Evolutionary conservation across 495 filamentous ascomycete species (phyloP).

Genomic region (Clavariopsis aquatica): DNA sequence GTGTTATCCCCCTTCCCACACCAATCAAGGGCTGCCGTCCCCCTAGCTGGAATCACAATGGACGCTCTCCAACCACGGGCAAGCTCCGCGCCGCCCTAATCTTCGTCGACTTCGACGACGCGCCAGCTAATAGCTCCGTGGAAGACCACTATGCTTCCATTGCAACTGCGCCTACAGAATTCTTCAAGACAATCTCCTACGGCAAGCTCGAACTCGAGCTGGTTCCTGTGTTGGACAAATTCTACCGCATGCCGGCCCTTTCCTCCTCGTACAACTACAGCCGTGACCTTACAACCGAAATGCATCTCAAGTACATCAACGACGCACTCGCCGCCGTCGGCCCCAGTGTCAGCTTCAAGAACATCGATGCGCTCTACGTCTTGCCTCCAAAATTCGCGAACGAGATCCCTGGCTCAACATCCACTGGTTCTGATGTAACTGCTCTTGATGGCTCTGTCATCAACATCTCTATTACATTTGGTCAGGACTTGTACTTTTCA

Average conservation of each 20-base stretch:
- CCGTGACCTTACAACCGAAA: conserved; percentile 11
- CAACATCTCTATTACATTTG: conserved; percentile 14
- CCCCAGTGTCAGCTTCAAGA: background rate
- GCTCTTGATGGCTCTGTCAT: conserved; percentile 7
- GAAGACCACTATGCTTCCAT: conserved; percentile 10
- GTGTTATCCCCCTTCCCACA: background rate
- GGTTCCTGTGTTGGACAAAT: conserved; percentile 12
- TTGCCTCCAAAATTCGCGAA: conserved; percentile 6
- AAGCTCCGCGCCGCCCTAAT: conserved; percentile 21
- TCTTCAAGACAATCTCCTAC: conserved; percentile 26
- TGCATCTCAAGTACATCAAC: conserved; percentile 22
- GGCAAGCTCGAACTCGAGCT: conserved; percentile 28
- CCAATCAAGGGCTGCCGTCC: conserved; percentile 14
- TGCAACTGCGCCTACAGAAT: conserved; percentile 1
- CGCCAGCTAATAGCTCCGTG: conserved; percentile 11
- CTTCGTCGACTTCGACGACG: conserved; percentile 26
- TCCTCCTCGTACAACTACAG: conserved; percentile 16
- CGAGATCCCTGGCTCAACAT: conserved; percentile 5
- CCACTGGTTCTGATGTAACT: conserved; percentile 5
- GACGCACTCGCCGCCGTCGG: conserved; percentile 21
- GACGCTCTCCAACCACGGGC: background rate
- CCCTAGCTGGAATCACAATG: background rate
- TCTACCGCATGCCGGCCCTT: conserved; percentile 18
- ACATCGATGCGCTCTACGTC: conserved; percentile 23
- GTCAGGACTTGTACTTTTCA: conserved; percentile 15